Evolutionary conservation across 441 rosid species (phyloP).

Genomic region (Theobroma grandiflorum): DNA sequence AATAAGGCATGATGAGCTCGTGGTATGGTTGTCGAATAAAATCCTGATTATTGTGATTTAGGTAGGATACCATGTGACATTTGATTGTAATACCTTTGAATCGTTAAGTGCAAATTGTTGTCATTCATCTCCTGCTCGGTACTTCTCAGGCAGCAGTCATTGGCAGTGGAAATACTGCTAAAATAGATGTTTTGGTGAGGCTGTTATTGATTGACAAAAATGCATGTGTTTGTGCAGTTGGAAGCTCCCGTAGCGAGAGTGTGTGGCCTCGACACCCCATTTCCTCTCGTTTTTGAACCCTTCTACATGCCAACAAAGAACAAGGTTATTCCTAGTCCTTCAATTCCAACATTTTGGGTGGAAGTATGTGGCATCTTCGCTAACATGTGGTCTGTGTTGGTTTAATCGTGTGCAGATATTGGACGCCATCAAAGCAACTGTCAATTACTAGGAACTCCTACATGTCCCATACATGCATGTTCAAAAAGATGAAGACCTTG

Average conservation of each 20-base stretch:
- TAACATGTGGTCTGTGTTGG: slow-evolving; percentile 15
- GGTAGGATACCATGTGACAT: background rate
- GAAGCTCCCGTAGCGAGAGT: slow-evolving; percentile 92
- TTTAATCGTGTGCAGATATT: slow-evolving; percentile 57
- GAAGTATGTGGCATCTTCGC: background rate
- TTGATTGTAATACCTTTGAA: background rate
- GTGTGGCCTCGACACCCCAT: slow-evolving; percentile 93
- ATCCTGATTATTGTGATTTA: slow-evolving; percentile 4
- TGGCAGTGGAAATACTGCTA: background rate
- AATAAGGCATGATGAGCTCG: background rate
- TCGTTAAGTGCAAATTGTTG: background rate
- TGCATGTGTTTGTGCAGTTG: slow-evolving; percentile 58
- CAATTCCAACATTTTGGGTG: background rate
- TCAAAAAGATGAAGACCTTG: background rate
- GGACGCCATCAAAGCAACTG: slow-evolving; percentile 81
- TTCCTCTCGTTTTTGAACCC: slow-evolving; percentile 93
- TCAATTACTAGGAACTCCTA: slow-evolving; percentile 51
- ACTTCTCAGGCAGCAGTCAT: background rate
- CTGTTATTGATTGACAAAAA: background rate
- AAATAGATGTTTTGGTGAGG: slow-evolving; percentile 9
- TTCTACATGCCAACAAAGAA: slow-evolving; percentile 92
- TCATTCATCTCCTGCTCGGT: background rate
- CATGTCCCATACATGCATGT: background rate
- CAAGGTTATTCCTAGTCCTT: slow-evolving; percentile 50
- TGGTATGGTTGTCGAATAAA: background rate